Conservation (phyloP, 2,329 filamentous ascomycete species). For the Akanthomyces muscarius region DNA sequence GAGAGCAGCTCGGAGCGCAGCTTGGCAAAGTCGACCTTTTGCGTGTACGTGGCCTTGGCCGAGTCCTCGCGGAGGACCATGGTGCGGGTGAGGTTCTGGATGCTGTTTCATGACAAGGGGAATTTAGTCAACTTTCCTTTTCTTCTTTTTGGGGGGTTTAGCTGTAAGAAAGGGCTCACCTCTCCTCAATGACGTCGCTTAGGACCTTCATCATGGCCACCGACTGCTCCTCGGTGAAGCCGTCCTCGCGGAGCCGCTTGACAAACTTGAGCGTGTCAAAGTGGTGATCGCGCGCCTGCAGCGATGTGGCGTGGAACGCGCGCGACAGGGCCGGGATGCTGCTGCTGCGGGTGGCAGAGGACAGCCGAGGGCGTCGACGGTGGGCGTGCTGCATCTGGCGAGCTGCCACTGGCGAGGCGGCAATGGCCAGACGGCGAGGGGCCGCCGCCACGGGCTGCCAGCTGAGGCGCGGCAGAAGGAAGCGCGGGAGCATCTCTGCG, state of each 20-base stretch:
- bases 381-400: conserved; percentile 19
- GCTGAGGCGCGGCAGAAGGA: conserved; percentile 53
- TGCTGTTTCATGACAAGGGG: conserved; percentile 45
- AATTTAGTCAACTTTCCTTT: neutral
- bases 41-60: conserved; percentile 71
- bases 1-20: conserved; percentile 90
- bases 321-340: conserved; percentile 31
- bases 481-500: conserved; percentile 45
- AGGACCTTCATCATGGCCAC: conserved; percentile 98
- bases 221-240: conserved; percentile 91
- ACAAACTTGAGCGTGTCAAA: conserved; percentile 99
- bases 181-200: conserved; percentile 95
- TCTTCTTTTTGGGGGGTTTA: neutral
- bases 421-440: conserved; percentile 23
- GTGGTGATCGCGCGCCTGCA: conserved; percentile 73
- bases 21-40: conserved; percentile 98
- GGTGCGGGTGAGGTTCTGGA: conserved; percentile 93
- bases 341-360: conserved; percentile 20
- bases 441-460: conserved; percentile 37
- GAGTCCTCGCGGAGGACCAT: conserved; percentile 97
- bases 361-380: conserved; percentile 19
- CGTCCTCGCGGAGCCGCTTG: conserved; percentile 80
- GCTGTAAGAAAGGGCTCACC: conserved; percentile 38
- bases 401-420: conserved; percentile 21
- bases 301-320: conserved; percentile 63